Base-by-base conservation (phyloP, 140 eudicot species). In the Ambrosia hybrid region DNA sequence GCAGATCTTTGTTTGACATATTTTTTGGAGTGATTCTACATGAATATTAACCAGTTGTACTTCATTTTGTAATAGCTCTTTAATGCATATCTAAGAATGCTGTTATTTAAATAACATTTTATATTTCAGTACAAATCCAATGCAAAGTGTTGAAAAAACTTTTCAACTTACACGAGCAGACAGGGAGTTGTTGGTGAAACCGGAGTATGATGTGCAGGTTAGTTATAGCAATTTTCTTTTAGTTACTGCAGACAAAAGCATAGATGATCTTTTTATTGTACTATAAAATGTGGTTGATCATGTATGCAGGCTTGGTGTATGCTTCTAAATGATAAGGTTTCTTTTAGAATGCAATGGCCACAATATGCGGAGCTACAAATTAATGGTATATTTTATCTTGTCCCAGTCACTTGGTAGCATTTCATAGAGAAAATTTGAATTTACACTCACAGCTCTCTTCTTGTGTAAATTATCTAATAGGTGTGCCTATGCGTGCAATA, bases 301-400 rank as follows among this genome's bases (percentile, higher is more conserved):
- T 81, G 4, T 59, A 6, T 74, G 65, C 65, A 92, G 98, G 98
- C 95, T 3, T 92, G 96, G 98, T 92, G 98, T 82, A 89, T 92
- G 86, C 98, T 92, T 73, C 87, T 92, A 38, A 92, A 89, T 76
- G 98, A 92, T 77, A 92, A 92, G 86, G 98, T 92, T 72, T 72
- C 83, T 3, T 89, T 85, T 78, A 89, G 98, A 85, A 85, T 92
- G 92, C 98, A 92, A 76, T 92, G 98, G 98, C 98, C 95, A 45
- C 98, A 81, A 73, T 87, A 78, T 71, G 93, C 93, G 49, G 96
- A 93, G 75, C 80, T 93, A 69, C 98, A 93, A 84, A 80, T 93
- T 65, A 93, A 93, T 53, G 98, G 98, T 93, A 81, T 16, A 72
- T 68, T 21, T 68, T 17, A 33, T 70, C 65, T 53, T 36, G 30